Evolutionary conservation across 2,329 filamentous ascomycete species (phyloP), one percentile per base, ranked within the genome.

Genomic region (Lecanicillium sp.): DNA sequence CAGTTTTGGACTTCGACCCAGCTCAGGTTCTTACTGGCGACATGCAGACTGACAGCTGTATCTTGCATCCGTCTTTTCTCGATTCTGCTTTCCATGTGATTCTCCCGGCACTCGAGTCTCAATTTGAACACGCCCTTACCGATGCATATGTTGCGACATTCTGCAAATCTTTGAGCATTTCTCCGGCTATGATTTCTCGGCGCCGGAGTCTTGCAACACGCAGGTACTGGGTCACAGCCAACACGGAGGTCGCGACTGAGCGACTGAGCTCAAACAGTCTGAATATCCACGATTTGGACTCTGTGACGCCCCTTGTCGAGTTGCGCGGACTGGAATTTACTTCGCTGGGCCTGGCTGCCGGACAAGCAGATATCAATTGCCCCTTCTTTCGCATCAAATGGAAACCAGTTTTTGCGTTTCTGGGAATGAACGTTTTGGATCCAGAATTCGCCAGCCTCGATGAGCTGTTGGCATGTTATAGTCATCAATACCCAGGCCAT

Each of bases 11-110:
- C n/a, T 58, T 53, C 30, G 53, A 58, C 19, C 56, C 55, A 4
- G 47, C 35, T 10, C 46, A 37, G 14, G 48, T 58, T 4, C 51
- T 52, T 3, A 49, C 52, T 10, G 51, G 55, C 11, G 27, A 50
- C 30, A 52, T 20, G 11, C 19, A 33, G 5, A 5, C 54, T n/a
- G 56, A 60, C 20, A 8, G 17, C 21, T 37, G 32, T 10, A n/a
- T 46, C 17, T 9, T 38, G 12, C 43, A 46, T 9, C 43, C 43
- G 3, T 56, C 54, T 8, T 53, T 58, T 7, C 49, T 60, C 3
- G 57, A 60, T 40, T 51, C 57, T 11, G 55, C 56, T 49, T 59
- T 60, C 51, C 57, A 60, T 40, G 51, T 56, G 39, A 56, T 60
- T 26, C 57, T 59, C 50, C 47, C 54, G 35, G 56, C 58, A 3